Base-by-base conservation (phyloP, 2,329 filamentous ascomycete genomes). In the Pestalotiopsis sp. region DNA sequence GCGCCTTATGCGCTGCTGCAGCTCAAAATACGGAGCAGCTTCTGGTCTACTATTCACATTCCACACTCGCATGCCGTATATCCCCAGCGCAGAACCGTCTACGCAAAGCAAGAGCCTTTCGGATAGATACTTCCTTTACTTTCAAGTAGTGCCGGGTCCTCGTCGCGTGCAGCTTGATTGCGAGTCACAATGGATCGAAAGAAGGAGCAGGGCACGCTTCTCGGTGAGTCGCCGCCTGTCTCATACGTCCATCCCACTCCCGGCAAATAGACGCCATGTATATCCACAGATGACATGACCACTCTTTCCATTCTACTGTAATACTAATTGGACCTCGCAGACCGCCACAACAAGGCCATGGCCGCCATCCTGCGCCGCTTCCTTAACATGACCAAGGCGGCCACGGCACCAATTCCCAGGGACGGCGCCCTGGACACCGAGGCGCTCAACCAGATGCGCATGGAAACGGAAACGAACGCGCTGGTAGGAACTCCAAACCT, bases 331-430 rank as follows among this genome's bases (percentile, higher is more conserved):
- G 23, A 3, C 7, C 25, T 73, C 12, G 9, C 75, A 86, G 85
- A 87, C 68, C 81, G 83, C 41, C 80, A 86, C 70, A 78, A 85
- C 45, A 79, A 78, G 65, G 77, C 80, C 57, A 79, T 86, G 20
- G 84, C 84, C 59, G 78, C 79, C 41, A 79, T 86, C 69, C 78
- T 86, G 39, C 78, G 78, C 6, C 81, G 80, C 65, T 86, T 84
- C 71, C 78, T 80, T 68, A 81, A 82, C 68, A 76, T 86, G 41
- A 74, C 86, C n/a, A 70, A 74, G 27, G 77, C 78, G 13, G 79
- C 79, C 49, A 79, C 81, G 11, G 76, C 76, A 45, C 76, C 76
- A 9, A 75, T 83, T 20, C 75, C 78, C 27, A 72, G 77, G 68
- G 73, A 73, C 38, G 78, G 78, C 49, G 77, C 77, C 13, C 73